Base-by-base conservation (phyloP, 2,329 filamentous ascomycete species). In the Bipolaris cookei region DNA sequence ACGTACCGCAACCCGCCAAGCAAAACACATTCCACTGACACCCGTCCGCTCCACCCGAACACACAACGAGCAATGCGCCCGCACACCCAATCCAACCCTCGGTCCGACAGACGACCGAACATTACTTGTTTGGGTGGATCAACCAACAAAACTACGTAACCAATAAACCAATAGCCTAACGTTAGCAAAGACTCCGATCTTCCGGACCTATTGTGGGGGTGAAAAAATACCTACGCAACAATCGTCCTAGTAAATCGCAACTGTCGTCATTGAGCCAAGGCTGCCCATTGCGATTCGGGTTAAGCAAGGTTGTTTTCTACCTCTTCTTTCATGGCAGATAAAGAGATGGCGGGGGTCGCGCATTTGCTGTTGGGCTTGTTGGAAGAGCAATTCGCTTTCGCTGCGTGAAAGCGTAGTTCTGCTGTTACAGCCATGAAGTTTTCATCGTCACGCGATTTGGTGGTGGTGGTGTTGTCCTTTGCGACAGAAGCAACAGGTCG, bases 1-100 rank as follows among this genome's bases (percentile, higher is more conserved):
- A 73, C 56, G 62, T 64, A 55, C 54, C 61, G 66, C 14, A 62
- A 58, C 35, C 39, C 41, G 37, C 30, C 44, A 47, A 38, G 48
- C 48, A 43, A 11, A 16, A 10, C 3, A n/a, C 16, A 3, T 37
- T 47, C 14, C 3, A 37, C 37, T 37, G 32, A 45, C 20, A 41
- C 28, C 28, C 48, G 25, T 23, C 38, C 20, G 28, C 14, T 43
- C 6, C 20, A 23, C 21, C 10, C 10, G 28, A 16, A 30, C 13
- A 10, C 7, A 11, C 28, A 25, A 47, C 6, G 16, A 47, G 44
- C 52, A 43, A 50, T 28, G 38, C 46, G 21, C 30, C 52, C 23
- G 32, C 35, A 43, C 25, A 28, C 49, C 38, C 16, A 35, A 34
- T 20, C 28, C 52, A 18, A 28, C 42, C 14, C 38, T 43, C 38